Evolutionary conservation across 1,284 basidiomycete species (phyloP).

Genomic region (Trichosporon sp.): DNA sequence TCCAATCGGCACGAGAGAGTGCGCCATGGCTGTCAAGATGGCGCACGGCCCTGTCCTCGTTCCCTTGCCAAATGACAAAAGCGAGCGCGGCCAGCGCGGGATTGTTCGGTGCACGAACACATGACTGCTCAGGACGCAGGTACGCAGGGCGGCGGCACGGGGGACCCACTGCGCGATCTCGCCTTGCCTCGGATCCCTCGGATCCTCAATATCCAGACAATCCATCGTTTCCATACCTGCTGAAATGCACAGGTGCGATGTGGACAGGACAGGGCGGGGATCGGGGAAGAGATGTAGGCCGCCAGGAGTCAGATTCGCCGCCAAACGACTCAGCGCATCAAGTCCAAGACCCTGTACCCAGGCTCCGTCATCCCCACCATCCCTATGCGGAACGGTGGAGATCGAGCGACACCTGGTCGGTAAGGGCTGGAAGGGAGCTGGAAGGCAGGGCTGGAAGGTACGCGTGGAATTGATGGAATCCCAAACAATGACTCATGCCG

Average conservation of each 20-base stretch:
- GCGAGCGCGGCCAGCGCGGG: no score
- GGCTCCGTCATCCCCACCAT: neutral
- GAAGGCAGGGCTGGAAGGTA: neutral
- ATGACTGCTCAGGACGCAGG: no score
- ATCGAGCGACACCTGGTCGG: neutral
- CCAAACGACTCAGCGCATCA: no score
- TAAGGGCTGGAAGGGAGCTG: neutral
- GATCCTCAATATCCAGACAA: neutral
- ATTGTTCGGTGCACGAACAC: no score
- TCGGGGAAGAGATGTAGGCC: no score
- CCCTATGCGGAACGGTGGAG: neutral
- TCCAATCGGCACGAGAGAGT: neutral
- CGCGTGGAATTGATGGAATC: slow-evolving; percentile 2
- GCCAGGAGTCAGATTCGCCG: no score
- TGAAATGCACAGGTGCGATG: no score
- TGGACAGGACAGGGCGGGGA: no score
- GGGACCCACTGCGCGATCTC: no score
- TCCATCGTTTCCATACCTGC: neutral
- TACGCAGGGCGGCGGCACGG: no score
- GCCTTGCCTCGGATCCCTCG: neutral
- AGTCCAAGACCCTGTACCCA: no score
- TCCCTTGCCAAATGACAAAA: no score
- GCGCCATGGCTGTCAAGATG: neutral
- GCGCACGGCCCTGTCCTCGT: neutral
- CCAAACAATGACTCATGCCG: slow-evolving; percentile 2